Evolutionary conservation across 768 basidiomycete genomes (phyloP), one percentile per base, ranked within the genome.

Genomic region (Leucosporidium scottii): DNA sequence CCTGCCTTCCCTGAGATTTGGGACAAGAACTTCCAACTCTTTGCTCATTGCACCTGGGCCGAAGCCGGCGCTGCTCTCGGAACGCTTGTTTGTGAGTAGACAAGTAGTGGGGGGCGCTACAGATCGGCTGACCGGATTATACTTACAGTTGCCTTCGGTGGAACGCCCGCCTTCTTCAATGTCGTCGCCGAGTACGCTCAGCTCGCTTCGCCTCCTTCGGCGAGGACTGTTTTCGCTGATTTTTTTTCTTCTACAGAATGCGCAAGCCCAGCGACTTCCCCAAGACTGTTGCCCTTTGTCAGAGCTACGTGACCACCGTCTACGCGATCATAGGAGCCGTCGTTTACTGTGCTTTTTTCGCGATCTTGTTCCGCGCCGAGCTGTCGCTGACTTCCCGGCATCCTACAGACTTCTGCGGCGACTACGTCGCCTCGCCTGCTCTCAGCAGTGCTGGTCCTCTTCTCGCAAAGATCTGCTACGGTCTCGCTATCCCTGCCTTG

Each of bases 351-450:
- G 25, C 12, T 7, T 17, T 25, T 25, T 8, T 25, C 18, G n/a
- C 27, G 3, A 17, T 13, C 28, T 54, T 25, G 9, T 51, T 10
- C 50, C 15, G 50, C 21, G 25, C 39, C 39, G 39, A 44, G 39
- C 39, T 44, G 8, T 2, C 39, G 39, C 39, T 44, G 39, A 44
- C 39, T 44, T 17, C 15, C 39, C 15, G 6, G 8, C 15, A 2
- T 13, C 15, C 39, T 44, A 8, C 39, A 44, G 39, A 48, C 59
- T 27, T 3, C 47, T 47, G 64, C 49, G 72, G 74, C 0, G 68
- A 72, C 34, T 72, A 74, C 59, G 62, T 76, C 30, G 72, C 74
- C 34, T 73, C 70, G 28, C 74, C 76, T 23, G 74, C 74, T 10
- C 69, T 75, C 25, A 73, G 74, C 20, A 70, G 69, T 17, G 76